Percentiles rank a stretch among this genome's conserved stretches.
Evolutionary conservation across 495 filamentous ascomycete genomes (phyloP).

Genomic region (Xylaria longipes): DNA sequence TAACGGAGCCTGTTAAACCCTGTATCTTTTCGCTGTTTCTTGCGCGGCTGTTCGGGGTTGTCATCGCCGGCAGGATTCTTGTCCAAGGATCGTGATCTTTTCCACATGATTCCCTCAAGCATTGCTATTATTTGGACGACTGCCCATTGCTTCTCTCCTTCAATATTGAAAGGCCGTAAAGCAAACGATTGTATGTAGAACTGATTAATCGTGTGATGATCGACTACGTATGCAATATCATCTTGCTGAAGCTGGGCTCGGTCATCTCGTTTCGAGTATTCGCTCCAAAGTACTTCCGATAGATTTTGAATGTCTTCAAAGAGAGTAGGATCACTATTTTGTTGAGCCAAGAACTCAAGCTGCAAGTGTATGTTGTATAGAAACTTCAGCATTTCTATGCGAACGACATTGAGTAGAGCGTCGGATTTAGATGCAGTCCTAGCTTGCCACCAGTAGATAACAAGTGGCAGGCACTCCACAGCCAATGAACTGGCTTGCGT

Average conservation of each 20-base stretch:
- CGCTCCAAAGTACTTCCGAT: slow-evolving; percentile 66
- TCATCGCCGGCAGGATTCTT: slow-evolving; percentile 34
- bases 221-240: slow-evolving; percentile 66
- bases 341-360: slow-evolving; percentile 50
- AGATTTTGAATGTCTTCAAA: slow-evolving; percentile 57
- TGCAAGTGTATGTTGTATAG: slow-evolving; percentile 70
- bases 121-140: slow-evolving; percentile 57
- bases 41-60: slow-evolving; percentile 56
- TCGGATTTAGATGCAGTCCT: slow-evolving; percentile 70
- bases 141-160: slow-evolving; percentile 62
- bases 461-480: slow-evolving; percentile 68
- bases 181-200: slow-evolving; percentile 50
- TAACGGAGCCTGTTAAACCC: slow-evolving; percentile 66
- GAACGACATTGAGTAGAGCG: slow-evolving; percentile 67
- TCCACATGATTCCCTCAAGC: slow-evolving; percentile 53
- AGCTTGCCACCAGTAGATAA: slow-evolving; percentile 74
- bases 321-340: slow-evolving; percentile 37
- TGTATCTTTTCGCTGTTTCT: slow-evolving; percentile 66
- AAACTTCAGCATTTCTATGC: slow-evolving; percentile 69
- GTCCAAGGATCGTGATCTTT: slow-evolving; percentile 34
- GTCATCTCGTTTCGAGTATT: slow-evolving; percentile 74
- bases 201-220: slow-evolving; percentile 41
- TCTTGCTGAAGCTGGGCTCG: slow-evolving; percentile 78
- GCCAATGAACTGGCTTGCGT: slow-evolving; percentile 64
- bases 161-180: slow-evolving; percentile 53